A percentile compares a stretch with the other conserved stretches of the same genome.
These are phyloP conservation scores for Petunia axillaris DNA, from an alignment of 257 asterid genomes.

Conservation along the genomic window DNA sequence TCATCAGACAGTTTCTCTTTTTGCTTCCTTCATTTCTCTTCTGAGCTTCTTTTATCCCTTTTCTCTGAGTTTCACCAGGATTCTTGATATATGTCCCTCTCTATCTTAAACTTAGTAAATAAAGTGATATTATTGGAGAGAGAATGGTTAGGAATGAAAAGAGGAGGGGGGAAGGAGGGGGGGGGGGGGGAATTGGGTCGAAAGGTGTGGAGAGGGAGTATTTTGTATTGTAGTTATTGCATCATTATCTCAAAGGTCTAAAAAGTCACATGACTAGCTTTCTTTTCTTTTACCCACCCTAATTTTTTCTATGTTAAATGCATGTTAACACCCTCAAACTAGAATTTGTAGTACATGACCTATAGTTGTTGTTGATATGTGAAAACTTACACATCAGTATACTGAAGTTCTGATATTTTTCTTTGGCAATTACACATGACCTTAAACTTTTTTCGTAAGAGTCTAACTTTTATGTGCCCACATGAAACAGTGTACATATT, in stretches of 20 bases:
- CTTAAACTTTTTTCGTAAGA: too few relatives aligned
- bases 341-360: background rate
- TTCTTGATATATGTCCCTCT: background rate
- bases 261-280: constrained; percentile 20
- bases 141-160: background rate
- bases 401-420: too few relatives aligned
- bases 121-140: constrained; percentile 25
- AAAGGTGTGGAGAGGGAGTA: constrained; percentile 19
- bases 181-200: too few relatives aligned
- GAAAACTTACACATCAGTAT: too few relatives aligned
- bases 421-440: too few relatives aligned
- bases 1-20: background rate
- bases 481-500: too few relatives aligned
- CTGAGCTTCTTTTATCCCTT: background rate
- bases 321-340: constrained; percentile 21
- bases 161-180: background rate
- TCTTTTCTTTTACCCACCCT: background rate
- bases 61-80: background rate
- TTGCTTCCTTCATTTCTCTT: background rate
- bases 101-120: background rate
- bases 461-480: too few relatives aligned
- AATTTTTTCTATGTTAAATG: background rate
- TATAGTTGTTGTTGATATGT: too few relatives aligned
- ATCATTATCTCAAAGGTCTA: constrained; percentile 21
- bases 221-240: constrained; percentile 18